phyloP scores from a whole-genome alignment of 352 stramenopile genomes.

The Phytophthora hibernalis region DNA sequence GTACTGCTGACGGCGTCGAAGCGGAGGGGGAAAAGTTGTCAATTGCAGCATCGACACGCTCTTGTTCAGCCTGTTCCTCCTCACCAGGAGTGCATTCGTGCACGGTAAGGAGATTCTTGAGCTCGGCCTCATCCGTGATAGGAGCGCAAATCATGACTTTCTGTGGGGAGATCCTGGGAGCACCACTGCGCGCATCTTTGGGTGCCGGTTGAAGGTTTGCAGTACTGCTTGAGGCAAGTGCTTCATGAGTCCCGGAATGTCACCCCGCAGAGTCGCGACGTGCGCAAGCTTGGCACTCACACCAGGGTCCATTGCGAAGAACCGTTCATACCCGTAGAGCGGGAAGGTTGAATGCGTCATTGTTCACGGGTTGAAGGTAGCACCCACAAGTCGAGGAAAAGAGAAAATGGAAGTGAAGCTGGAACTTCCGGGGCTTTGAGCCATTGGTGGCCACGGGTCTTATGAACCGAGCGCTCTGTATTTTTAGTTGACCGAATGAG shows the following conservation, averaged over 20 bases:
- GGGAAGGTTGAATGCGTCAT: slow-evolving; percentile 51
- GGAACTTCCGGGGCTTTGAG: not conserved
- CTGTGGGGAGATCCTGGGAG: slow-evolving; percentile 46
- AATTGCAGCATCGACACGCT: slow-evolving; percentile 20
- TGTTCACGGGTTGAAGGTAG: not conserved
- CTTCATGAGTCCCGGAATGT: slow-evolving; percentile 42
- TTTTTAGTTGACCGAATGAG: slow-evolving; percentile 28
- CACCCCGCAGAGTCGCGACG: slow-evolving; percentile 56
- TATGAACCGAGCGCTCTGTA: slow-evolving; percentile 20
- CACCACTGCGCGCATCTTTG: slow-evolving; percentile 58
- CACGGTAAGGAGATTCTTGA: slow-evolving; percentile 43
- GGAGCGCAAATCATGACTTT: slow-evolving; percentile 63
- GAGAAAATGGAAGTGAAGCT: slow-evolving; percentile 9
- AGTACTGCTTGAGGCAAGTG: slow-evolving; percentile 53
- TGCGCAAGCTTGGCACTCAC: slow-evolving; percentile 58
- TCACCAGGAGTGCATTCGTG: slow-evolving; percentile 34
- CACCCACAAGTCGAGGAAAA: slow-evolving; percentile 11
- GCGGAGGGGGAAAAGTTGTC: not conserved
- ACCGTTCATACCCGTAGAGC: slow-evolving; percentile 74
- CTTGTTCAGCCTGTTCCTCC: slow-evolving; percentile 42
- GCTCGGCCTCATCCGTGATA: slow-evolving; percentile 49
- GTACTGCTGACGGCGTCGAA: not conserved
- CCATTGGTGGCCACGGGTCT: not conserved
- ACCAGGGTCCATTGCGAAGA: slow-evolving; percentile 64
- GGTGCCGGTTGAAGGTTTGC: slow-evolving; percentile 65